Evolutionary conservation across 495 filamentous ascomycete genomes (phyloP).

Genomic region (Xylaria telfairii): DNA sequence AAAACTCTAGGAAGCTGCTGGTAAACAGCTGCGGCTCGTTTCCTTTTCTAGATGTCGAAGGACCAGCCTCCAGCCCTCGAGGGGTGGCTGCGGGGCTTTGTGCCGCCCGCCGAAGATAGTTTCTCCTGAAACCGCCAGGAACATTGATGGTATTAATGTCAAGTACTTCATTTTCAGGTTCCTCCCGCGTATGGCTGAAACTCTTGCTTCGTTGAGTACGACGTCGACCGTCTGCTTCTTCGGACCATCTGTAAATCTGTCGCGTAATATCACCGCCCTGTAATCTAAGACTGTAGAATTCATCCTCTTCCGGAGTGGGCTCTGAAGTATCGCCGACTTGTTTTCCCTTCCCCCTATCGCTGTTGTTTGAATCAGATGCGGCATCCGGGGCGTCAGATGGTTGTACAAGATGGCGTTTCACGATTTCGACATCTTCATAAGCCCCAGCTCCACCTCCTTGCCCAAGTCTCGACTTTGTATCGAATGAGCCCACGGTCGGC

Average conservation of each 20-base stretch:
- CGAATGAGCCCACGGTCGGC: constrained; percentile 82
- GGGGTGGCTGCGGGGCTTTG: constrained; percentile 59
- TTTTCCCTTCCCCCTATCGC: constrained; percentile 55
- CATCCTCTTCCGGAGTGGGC: constrained; percentile 63
- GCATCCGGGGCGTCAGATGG: constrained; percentile 56
- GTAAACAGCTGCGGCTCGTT: constrained; percentile 73
- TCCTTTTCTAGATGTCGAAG: constrained; percentile 42
- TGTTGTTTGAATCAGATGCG: constrained; percentile 41
- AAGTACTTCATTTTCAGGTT: constrained; percentile 76
- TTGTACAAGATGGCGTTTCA: constrained; percentile 81
- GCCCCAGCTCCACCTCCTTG: constrained; percentile 50
- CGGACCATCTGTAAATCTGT: constrained; percentile 92
- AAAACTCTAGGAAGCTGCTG: constrained; percentile 90
- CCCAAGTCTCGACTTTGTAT: constrained; percentile 59
- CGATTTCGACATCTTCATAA: constrained; percentile 79
- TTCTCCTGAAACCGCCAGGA: constrained; percentile 90
- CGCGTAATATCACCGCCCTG: constrained; percentile 95
- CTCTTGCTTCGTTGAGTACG: constrained; percentile 77
- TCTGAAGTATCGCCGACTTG: constrained; percentile 52
- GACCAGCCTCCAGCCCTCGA: constrained; percentile 52
- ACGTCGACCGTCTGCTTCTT: constrained; percentile 71
- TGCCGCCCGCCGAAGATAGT: constrained; percentile 76
- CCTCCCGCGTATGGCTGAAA: constrained; percentile 76
- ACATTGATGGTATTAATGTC: constrained; percentile 88
- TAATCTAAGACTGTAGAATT: constrained; percentile 89